Evolutionary conservation across 1,284 basidiomycete genomes (phyloP).

Genomic region (Binderoboletus segoi): DNA sequence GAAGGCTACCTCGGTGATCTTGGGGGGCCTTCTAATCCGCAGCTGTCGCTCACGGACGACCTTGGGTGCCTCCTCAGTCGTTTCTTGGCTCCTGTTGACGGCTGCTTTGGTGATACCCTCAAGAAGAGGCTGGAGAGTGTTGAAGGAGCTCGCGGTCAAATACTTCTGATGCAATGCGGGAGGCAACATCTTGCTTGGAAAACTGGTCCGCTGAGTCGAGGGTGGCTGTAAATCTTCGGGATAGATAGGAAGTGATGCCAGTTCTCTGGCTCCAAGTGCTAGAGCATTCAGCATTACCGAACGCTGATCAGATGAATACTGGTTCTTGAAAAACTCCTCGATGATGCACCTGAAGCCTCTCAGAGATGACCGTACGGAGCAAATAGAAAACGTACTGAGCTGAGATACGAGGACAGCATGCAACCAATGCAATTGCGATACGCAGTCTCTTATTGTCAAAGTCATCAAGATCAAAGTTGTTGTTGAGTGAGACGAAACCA

Average conservation of each 20-base stretch:
- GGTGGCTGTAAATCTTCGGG: slow-evolving; percentile 39
- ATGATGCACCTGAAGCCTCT: slow-evolving; percentile 64
- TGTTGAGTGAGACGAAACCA: slow-evolving; percentile 73
- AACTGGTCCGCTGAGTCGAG: slow-evolving; percentile 47
- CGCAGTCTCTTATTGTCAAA: slow-evolving; percentile 82
- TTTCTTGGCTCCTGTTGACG: slow-evolving; percentile 57
- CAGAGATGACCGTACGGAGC: background rate
- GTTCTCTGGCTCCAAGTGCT: slow-evolving; percentile 82
- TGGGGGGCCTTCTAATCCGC: slow-evolving; percentile 56
- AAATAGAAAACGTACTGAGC: slow-evolving; percentile 66
- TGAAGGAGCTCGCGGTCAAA: slow-evolving; percentile 43
- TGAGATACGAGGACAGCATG: slow-evolving; percentile 74
- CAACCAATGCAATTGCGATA: slow-evolving; percentile 78
- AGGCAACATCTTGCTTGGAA: slow-evolving; percentile 83
- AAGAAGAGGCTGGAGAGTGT: slow-evolving; percentile 52
- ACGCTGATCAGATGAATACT: slow-evolving; percentile 87
- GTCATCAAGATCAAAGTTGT: slow-evolving; percentile 80
- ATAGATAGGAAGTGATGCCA: slow-evolving; percentile 70
- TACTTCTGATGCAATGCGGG: slow-evolving; percentile 69
- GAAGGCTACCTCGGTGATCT: slow-evolving; percentile 47
- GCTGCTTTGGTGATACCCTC: slow-evolving; percentile 60
- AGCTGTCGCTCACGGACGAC: slow-evolving; percentile 75
- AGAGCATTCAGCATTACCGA: slow-evolving; percentile 85
- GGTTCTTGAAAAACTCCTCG: slow-evolving; percentile 91
- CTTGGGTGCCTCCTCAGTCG: slow-evolving; percentile 55